Evolutionary conservation across 139 green algal species (phyloP).

Genomic region (Asterochloris sp.): DNA sequence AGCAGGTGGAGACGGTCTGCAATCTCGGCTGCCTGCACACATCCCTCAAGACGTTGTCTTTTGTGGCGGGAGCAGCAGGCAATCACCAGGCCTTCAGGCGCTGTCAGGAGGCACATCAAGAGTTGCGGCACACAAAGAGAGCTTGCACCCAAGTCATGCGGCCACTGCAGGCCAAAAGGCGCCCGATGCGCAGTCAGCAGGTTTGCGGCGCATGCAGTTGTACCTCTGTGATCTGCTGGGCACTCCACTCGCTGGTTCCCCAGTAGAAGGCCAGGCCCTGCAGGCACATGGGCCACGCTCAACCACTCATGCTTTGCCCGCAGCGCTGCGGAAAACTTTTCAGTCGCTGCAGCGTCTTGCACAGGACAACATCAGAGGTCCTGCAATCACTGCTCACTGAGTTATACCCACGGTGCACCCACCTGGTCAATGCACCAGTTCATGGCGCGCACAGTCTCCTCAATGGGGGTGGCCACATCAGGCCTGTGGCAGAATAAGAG

Average conservation of each 20-base stretch:
- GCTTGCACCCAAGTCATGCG: too few species aligned
- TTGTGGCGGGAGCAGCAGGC: too few species aligned
- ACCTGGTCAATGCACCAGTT: conserved; percentile 64
- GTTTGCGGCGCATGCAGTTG: too few species aligned
- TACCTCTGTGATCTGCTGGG: conserved; percentile 66
- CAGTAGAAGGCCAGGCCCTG: conserved; percentile 43
- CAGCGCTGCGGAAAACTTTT: too few species aligned
- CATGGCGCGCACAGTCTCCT: conserved; percentile 87
- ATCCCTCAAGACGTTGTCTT: too few species aligned
- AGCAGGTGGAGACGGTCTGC: conserved; percentile 66
- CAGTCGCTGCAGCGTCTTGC: too few species aligned
- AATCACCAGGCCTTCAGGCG: too few species aligned
- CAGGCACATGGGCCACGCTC: not conserved
- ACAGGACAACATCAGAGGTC: too few species aligned
- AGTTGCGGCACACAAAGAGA: too few species aligned
- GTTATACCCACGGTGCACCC: conserved; percentile 24
- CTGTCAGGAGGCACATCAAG: too few species aligned
- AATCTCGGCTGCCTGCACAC: conserved; percentile 45
- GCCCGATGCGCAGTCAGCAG: not conserved
- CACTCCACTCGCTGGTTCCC: conserved; percentile 81
- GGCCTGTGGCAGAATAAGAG: conserved; percentile 80
- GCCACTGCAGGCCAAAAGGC: too few species aligned
- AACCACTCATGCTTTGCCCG: not conserved
- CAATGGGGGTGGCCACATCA: conserved; percentile 72
- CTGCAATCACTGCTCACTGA: conserved; percentile 13